A percentile compares a stretch with the other conserved stretches of the same genome.
Evolutionary conservation across 1,284 basidiomycete genomes (phyloP).

Genomic region (Sphaerobolus stellatus): DNA sequence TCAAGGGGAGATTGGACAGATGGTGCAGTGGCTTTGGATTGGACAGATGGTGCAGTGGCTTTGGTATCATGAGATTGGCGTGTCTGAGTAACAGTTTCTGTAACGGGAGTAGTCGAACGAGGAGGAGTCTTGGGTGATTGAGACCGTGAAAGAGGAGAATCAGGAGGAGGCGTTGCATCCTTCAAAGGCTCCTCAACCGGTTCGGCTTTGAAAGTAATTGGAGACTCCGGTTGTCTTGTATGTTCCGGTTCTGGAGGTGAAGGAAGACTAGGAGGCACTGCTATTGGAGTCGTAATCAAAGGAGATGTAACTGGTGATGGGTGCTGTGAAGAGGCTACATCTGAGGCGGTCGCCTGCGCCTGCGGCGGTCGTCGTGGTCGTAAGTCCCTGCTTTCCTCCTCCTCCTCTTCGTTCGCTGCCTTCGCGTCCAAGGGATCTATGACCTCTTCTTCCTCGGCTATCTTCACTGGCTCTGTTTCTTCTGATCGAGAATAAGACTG

Average conservation of each 20-base stretch:
- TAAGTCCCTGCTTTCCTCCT: not conserved
- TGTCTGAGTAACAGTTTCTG: constrained; percentile 43
- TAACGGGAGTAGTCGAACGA: constrained; percentile 28
- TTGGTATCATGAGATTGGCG: constrained; percentile 21
- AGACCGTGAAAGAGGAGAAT: constrained; percentile 13
- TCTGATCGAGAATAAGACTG: constrained; percentile 5
- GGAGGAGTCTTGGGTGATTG: constrained; percentile 18
- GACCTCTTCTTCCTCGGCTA: not conserved
- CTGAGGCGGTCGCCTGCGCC: not conserved
- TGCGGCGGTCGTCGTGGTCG: not conserved
- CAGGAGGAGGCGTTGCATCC: constrained; percentile 28
- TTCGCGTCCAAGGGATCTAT: constrained; percentile 6
- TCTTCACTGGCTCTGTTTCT: not conserved
- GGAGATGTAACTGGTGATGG: not conserved
- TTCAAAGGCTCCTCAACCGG: constrained; percentile 48
- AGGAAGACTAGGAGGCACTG: not conserved
- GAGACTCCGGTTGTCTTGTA: constrained; percentile 21
- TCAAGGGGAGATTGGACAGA: constrained; percentile 56
- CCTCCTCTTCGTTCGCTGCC: constrained; percentile 10
- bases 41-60: constrained; percentile 17
- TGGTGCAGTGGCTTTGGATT: constrained; percentile 24
- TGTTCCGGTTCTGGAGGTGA: constrained; percentile 12
- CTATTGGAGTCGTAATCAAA: not conserved
- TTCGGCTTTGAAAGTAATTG: constrained; percentile 26
- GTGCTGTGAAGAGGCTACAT: constrained; percentile 2